Evolutionary conservation across 23 red algal species (phyloP), one percentile per base, ranked within the genome.

Genomic region (Pyropia yezoensis): DNA sequence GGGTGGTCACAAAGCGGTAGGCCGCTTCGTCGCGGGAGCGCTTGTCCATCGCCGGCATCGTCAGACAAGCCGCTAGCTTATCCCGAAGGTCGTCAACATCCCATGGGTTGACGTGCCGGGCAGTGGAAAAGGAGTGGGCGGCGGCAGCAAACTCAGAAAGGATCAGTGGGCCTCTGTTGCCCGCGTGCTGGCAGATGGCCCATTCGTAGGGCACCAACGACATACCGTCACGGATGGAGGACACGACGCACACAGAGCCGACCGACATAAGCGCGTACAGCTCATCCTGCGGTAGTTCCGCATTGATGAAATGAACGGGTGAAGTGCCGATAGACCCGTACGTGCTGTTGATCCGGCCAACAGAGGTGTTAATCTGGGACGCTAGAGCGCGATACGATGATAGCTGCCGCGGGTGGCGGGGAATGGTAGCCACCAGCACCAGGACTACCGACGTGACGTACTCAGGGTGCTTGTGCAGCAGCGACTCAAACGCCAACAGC

Each of bases 41-140:
- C n/a, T 77, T 56, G 50, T 82, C 76, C 26, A 60, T 54, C 30
- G 66, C 65, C 29, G 55, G 63, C 90, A 96, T 83, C 30, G 32
- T 58, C 52, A 96, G 71, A 7, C 83, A 70, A 52, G 71, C 66
- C 9, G 66, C 65, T 18, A 95, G 79, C 64, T 80, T 75, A 3
- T 66, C 76, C 26, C 47, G 24, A 52, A 95, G 63, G 29, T 73
- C 73, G 66, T 89, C 84, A 12, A 81, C 73, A 65, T 96, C 66
- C 76, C 76, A 96, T 32, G 91, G 91, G 65, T 96, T 96, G 2
- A 96, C 78, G 53, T 80, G 83, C n/a, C 78, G 45, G 17, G 91
- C 91, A 33, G 80, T 79, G 32, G 91, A 75, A 58, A 96, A 86
- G 19, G 70, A 64, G 14, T 78, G 70, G 21, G 83, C 69, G 0